These are phyloP conservation scores for Penicilliopsis zonata DNA, from an alignment of 495 filamentous ascomycete species.

Conservation along the genomic window DNA sequence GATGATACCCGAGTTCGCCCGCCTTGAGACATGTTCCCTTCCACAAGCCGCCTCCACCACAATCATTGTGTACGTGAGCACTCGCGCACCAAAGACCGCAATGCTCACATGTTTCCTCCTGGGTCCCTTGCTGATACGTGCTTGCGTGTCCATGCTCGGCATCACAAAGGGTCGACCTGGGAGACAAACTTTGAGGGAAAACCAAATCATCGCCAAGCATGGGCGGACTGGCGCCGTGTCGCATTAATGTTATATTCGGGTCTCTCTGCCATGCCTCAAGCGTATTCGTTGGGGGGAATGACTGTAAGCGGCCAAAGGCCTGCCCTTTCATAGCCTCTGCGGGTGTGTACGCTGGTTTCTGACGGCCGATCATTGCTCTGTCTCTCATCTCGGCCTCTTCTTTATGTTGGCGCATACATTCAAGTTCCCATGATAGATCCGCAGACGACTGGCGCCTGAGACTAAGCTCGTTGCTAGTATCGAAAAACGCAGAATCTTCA, in stretches of 20 bases:
- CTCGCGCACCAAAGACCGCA: conserved; percentile 31
- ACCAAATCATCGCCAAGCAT: conserved; percentile 71
- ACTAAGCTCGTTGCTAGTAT: conserved; percentile 14
- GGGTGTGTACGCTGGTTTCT: conserved; percentile 9
- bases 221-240: conserved; percentile 50
- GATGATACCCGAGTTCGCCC: conserved; percentile 1
- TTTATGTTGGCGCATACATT: conserved; percentile 38
- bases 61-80: conserved; percentile 10
- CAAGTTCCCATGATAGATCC: conserved; percentile 38
- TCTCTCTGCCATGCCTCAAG: conserved; percentile 29
- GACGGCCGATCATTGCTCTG: conserved; percentile 11
- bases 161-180: conserved; percentile 69
- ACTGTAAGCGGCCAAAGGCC: conserved; percentile 13
- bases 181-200: conserved; percentile 67
- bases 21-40: conserved; percentile 42
- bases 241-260: conserved; percentile 36
- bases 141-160: conserved; percentile 39
- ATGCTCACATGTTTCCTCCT: conserved; percentile 23
- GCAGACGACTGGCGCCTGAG: conserved; percentile 33
- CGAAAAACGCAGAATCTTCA: conserved; percentile 27
- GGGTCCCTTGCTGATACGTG: conserved; percentile 17
- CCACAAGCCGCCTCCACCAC: conserved; percentile 48
- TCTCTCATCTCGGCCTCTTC: conserved; percentile 30
- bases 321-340: conserved; percentile 7
- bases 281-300: conserved; percentile 8